These are phyloP conservation scores for Coccomyxa sp. DNA, from an alignment of 139 green algal genomes.

Conservation along the genomic window DNA sequence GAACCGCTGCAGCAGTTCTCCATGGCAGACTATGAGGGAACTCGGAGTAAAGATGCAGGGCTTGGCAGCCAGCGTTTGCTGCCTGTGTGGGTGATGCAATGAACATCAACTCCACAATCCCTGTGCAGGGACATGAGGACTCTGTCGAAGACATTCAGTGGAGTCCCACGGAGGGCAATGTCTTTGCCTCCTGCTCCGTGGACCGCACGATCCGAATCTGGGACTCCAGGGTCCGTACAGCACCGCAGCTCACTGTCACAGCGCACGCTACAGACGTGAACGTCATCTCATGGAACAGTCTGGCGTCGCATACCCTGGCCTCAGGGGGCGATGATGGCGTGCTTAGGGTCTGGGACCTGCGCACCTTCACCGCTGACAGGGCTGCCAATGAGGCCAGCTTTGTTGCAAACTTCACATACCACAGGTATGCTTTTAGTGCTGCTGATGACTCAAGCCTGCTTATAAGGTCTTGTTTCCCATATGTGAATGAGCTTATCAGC, in stretches of 20 bases:
- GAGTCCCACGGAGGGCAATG: constrained; percentile 84
- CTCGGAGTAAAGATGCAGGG: too few species aligned
- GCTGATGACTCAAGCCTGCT: too few species aligned
- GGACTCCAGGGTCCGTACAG: constrained; percentile 70
- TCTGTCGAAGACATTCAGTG: constrained; percentile 95
- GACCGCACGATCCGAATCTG: constrained; percentile 85
- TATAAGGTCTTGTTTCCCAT: too few species aligned
- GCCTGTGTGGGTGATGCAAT: too few species aligned
- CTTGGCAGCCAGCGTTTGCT: too few species aligned
- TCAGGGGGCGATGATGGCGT: constrained; percentile 83
- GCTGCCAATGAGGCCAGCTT: constrained; percentile 15
- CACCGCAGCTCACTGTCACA: constrained; percentile 16
- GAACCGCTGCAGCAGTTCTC: too few species aligned
- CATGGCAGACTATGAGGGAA: too few species aligned
- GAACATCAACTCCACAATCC: too few species aligned
- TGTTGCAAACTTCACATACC: constrained; percentile 73
- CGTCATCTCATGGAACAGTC: constrained; percentile 91
- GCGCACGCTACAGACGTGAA: constrained; percentile 91
- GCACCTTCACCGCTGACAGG: constrained; percentile 47
- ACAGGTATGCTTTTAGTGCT: constrained; percentile 20
- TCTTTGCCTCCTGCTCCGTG: constrained; percentile 83
- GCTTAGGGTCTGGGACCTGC: constrained; percentile 94
- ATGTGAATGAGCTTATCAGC: too few species aligned
- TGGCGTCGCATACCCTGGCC: constrained; percentile 92
- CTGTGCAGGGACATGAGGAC: constrained; percentile 44